Percentiles rank a stretch among this genome's conserved stretches.
These are phyloP conservation scores for Ophiocordyceps sinensis DNA, from an alignment of 2,329 filamentous ascomycete genomes.

Conservation along the genomic window DNA sequence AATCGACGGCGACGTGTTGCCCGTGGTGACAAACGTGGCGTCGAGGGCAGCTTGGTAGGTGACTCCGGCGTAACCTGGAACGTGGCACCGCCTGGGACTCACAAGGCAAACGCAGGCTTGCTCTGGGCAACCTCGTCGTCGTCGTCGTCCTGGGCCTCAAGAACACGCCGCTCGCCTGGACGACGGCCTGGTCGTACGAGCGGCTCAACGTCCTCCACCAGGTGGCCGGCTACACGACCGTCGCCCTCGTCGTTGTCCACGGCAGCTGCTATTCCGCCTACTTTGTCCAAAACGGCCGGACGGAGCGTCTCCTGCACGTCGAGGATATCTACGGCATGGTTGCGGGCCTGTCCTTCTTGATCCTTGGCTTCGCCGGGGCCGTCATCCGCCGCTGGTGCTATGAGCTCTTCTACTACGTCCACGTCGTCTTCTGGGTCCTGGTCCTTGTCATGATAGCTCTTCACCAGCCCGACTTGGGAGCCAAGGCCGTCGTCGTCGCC, in stretches of 20 bases:
- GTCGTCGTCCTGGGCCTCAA: constrained; percentile 41
- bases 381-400: constrained; percentile 33
- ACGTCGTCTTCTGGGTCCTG: constrained; percentile 33
- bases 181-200: constrained; percentile 43
- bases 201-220: constrained; percentile 43
- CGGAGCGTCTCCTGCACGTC: constrained; percentile 17
- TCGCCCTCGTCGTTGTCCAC: constrained; percentile 31
- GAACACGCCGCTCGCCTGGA: constrained; percentile 39
- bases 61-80: neutral
- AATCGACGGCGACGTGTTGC: constrained; percentile 16
- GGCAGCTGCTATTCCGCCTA: constrained; percentile 25
- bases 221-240: constrained; percentile 33
- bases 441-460: constrained; percentile 32
- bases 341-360: constrained; percentile 29
- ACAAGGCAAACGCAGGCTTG: constrained; percentile 17
- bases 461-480: constrained; percentile 32
- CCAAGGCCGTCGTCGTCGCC: constrained; percentile 27
- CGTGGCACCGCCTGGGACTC: neutral
- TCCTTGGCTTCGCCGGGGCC: constrained; percentile 26
- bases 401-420: constrained; percentile 39
- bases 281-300: constrained; percentile 18
- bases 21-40: constrained; percentile 18
- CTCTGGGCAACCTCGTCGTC: constrained; percentile 31
- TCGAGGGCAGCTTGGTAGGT: constrained; percentile 24
- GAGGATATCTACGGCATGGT: constrained; percentile 33